Base-by-base conservation (phyloP, 2,329 filamentous ascomycete genomes). In the Penicillium sp. region DNA sequence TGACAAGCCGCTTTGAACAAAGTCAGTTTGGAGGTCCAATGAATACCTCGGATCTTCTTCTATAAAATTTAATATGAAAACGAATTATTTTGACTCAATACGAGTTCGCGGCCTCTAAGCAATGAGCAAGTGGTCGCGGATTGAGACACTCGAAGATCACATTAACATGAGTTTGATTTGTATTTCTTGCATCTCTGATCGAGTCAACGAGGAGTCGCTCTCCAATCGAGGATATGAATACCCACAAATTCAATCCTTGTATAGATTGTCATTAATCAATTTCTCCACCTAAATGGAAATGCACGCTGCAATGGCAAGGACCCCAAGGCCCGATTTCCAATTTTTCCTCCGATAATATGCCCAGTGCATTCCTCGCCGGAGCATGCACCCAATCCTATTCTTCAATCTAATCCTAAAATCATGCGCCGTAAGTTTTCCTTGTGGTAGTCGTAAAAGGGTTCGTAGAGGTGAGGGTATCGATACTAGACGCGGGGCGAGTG, bases 401-500 rank as follows among this genome's bases (percentile, higher is more conserved):
- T 33, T 10, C 34, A 26, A 3, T 48, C 16, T 13, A 24, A 33
- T 33, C n/a, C 9, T n/a, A 16, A 42, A 13, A 29, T 7, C 29
- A 13, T 51, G 28, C 38, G 42, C 33, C 29, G 24, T 44, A 21
- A 44, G 29, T 24, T 38, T n/a, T 18, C 16, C 24, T 15, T 28
- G 8, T 31, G 16, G 24, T 39, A 5, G 36, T 46, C 36, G 38
- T 51, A 28, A 39, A 53, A 13, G 43, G 43, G 42, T 26, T 13
- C 18, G 39, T 23, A n/a, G 39, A 42, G 24, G 39, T 38, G 39
- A 42, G 39, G 15, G 16, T 24, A 26, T 15, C 15, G 21, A 26
- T 3, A 15, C n/a, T 42, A 45, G 26, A 47, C 51, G 34, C 42
- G 33, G 10, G 49, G 41, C 9, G 52, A 49, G 48, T 56, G 50